Evolutionary conservation across 352 stramenopile genomes (phyloP).

Genomic region (Pythium utonaiense): DNA sequence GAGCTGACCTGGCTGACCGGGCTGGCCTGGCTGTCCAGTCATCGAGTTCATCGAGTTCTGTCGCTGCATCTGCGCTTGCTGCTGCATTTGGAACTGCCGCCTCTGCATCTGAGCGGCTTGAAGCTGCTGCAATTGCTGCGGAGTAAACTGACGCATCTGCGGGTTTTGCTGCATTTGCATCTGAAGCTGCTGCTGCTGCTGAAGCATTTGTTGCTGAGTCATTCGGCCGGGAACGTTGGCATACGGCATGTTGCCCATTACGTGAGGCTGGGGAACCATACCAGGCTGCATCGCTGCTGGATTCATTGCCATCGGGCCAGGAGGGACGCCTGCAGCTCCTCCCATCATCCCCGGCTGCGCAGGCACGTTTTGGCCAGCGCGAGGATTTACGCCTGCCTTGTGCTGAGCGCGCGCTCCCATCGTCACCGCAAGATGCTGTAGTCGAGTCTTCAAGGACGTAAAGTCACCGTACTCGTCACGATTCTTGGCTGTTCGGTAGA

Average conservation of each 20-base stretch:
- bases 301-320: constrained; percentile 37
- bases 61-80: constrained; percentile 62
- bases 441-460: constrained; percentile 92
- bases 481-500: constrained; percentile 92
- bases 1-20: constrained; percentile 30
- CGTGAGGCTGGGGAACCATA: constrained; percentile 58
- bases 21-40: constrained; percentile 53
- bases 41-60: constrained; percentile 57
- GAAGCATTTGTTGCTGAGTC: constrained; percentile 76
- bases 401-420: constrained; percentile 83
- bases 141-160: constrained; percentile 75
- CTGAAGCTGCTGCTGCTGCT: constrained; percentile 75
- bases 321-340: constrained; percentile 19
- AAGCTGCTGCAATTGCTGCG: constrained; percentile 79
- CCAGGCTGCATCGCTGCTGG: constrained; percentile 21
- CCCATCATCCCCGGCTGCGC: constrained; percentile 48
- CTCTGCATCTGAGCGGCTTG: constrained; percentile 35
- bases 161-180: constrained; percentile 86
- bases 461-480: constrained; percentile 96
- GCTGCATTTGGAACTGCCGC: constrained; percentile 51
- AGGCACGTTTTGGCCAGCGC: constrained; percentile 26
- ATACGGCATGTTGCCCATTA: constrained; percentile 73
- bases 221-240: constrained; percentile 54
- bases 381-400: constrained; percentile 57
- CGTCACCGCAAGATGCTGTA: constrained; percentile 95